Conservation (phyloP, 306 rosid species). For the Malus sylvestris region DNA sequence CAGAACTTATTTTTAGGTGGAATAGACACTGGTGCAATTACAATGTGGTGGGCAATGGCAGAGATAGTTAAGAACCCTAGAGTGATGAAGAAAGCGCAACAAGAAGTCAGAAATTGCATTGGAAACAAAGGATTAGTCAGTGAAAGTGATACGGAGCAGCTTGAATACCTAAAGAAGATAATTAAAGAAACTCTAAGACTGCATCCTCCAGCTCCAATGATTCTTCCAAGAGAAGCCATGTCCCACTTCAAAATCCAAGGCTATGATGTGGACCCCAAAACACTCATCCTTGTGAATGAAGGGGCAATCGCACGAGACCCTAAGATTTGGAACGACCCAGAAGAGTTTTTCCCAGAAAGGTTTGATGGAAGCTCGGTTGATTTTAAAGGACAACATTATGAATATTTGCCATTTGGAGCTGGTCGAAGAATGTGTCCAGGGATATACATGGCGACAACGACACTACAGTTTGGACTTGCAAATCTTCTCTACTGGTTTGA, state of each 20-base stretch:
- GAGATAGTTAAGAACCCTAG: slow-evolving; percentile 30
- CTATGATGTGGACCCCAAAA: slow-evolving; percentile 25
- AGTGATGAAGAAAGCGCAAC: slow-evolving; percentile 34
- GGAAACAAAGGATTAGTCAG: slow-evolving; percentile 17
- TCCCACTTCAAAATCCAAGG: slow-evolving; percentile 19
- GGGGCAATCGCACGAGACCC: slow-evolving; percentile 41
- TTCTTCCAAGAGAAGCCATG: slow-evolving; percentile 38
- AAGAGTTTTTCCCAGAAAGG: slow-evolving; percentile 45
- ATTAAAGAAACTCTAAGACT: slow-evolving; percentile 40
- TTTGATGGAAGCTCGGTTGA: slow-evolving; percentile 24
- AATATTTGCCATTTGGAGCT: slow-evolving; percentile 42
- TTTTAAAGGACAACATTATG: slow-evolving; percentile 33
- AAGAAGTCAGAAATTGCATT: slow-evolving; percentile 24
- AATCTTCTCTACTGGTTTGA: slow-evolving; percentile 38
- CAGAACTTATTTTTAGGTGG: slow-evolving; percentile 37
- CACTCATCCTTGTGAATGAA: slow-evolving; percentile 27
- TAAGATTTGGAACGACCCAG: slow-evolving; percentile 24
- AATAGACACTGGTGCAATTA: slow-evolving; percentile 22
- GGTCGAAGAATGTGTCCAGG: slow-evolving; percentile 45
- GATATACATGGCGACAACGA: slow-evolving; percentile 15
- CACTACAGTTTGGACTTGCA: slow-evolving; percentile 30
- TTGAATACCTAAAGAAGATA: slow-evolving; percentile 32
- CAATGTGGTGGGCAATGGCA: slow-evolving; percentile 35
- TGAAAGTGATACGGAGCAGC: slow-evolving; percentile 20
- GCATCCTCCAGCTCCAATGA: slow-evolving; percentile 48